Evolutionary conservation across 2,329 filamentous ascomycete species (phyloP).

Genomic region (Trichoderma koningii): DNA sequence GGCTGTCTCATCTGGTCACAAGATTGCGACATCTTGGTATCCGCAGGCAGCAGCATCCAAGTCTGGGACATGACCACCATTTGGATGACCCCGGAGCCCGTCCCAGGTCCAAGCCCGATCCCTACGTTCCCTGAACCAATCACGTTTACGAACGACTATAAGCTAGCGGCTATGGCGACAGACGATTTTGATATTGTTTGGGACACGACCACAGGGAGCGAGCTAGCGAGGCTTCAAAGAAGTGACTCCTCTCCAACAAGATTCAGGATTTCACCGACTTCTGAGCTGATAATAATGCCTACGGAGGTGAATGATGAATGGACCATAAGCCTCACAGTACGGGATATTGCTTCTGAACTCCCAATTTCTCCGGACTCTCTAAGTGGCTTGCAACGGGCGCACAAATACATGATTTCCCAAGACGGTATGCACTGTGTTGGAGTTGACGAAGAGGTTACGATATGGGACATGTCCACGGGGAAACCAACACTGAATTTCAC

Average conservation of each 20-base stretch:
- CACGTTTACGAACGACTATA: not conserved
- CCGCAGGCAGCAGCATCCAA: not conserved
- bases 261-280: not conserved
- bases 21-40: not conserved
- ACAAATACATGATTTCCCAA: too few relatives aligned
- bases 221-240: not conserved
- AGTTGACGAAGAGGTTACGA: not conserved
- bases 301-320: too few relatives aligned
- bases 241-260: too few relatives aligned
- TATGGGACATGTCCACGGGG: not conserved
- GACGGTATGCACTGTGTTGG: too few relatives aligned
- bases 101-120: not conserved
- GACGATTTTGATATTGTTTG: not conserved
- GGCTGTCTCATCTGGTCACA: not conserved
- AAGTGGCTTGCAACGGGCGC: too few relatives aligned
- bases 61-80: not conserved
- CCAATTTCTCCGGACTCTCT: too few relatives aligned
- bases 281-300: too few relatives aligned
- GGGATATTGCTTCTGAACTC: too few relatives aligned
- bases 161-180: not conserved
- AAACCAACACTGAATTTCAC: not conserved
- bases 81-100: too few relatives aligned
- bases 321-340: not conserved
- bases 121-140: too few relatives aligned
- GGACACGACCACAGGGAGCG: not conserved